Base-by-base conservation (phyloP, 176 grass and related monocot genomes). In the Tillandsia leiboldiana region DNA sequence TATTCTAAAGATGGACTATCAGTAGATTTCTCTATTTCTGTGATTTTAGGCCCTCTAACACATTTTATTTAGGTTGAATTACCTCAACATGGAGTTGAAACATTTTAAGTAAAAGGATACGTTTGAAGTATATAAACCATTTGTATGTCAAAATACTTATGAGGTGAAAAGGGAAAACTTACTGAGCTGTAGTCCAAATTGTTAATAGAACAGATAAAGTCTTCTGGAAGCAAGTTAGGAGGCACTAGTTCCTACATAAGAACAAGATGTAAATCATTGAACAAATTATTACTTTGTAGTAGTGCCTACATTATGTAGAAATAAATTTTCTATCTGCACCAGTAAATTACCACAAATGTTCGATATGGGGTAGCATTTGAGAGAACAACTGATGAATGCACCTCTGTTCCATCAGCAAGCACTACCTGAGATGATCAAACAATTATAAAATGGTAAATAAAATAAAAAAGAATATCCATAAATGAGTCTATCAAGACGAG, bases 181-280 rank as follows among this genome's bases (percentile, higher is more conserved):
- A 97, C 94, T 56, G 94, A 97, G 74, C 94, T 97, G 81, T 97
- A 97, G 82, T 97, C 94, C 74, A 81, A 73, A 68, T 88, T 92
- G 65, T 84, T 87, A 70, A 97, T 90, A 78, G 84, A 70, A 74
- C 54, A 63, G 54, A 92, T 73, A 71, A 97, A 97, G 66, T 82
- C 75, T 68, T 88, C 66, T 26, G 86, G 84, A 75, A 97, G 94
- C 51, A 81, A 67, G 69, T 80, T 79, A 50, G 68, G 82, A 75
- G 89, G 84, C 65, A 92, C 72, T 75, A 97, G 69, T 58, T 93
- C 89, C 89, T 97, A 73, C 66, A 85, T 69, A 81, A 28, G 61
- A 79, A 80, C 54, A 76, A 26, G 33, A 68, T 12, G 50, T 69
- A 81, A 49, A 49, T 68, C 15, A 64, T 70, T 63, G 11, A 11